A percentile compares a stretch with the other conserved stretches of the same genome.
phyloP scores from a whole-genome alignment of 2,329 filamentous ascomycete genomes.

The Albifimbria verrucaria region DNA sequence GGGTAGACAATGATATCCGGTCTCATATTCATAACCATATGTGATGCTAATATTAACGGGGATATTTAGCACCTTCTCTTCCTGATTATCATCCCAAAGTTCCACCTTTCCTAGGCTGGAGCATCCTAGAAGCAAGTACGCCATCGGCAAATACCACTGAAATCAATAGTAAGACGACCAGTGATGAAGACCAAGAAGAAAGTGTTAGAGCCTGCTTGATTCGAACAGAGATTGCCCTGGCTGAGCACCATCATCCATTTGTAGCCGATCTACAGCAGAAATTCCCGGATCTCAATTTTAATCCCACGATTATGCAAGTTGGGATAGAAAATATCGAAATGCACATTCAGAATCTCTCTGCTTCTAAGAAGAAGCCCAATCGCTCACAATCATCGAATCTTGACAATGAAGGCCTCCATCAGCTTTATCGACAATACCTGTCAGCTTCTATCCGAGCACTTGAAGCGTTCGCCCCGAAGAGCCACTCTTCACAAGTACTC shows the following conservation, averaged over 20 bases:
- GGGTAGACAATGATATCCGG: no score
- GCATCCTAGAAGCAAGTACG: neutral
- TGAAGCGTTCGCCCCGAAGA: slow-evolving; percentile 1
- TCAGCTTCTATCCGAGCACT: neutral
- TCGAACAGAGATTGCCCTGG: slow-evolving; percentile 1
- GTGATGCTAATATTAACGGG: no score
- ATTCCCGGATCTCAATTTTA: slow-evolving; percentile 2
- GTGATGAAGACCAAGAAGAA: slow-evolving; percentile 1
- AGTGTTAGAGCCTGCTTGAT: slow-evolving; percentile 2
- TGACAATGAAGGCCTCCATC: neutral
- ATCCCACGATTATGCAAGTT: neutral
- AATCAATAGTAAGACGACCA: neutral
- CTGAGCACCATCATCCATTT: slow-evolving; percentile 1
- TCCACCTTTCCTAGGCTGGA: slow-evolving; percentile 3
- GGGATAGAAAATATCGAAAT: slow-evolving; percentile 1
- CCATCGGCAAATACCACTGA: neutral
- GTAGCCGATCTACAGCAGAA: neutral
- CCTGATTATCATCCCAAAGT: neutral
- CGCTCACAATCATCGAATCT: neutral
- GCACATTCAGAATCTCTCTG: slow-evolving; percentile 1
- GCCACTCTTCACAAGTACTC: neutral
- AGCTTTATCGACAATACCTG: slow-evolving; percentile 1
- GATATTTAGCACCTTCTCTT: neutral
- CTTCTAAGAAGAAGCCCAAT: neutral
- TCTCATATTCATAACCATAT: no score